Evolutionary conservation across 495 filamentous ascomycete species (phyloP), one percentile per base, ranked within the genome.

Genomic region (Aspergillus kassunensis): DNA sequence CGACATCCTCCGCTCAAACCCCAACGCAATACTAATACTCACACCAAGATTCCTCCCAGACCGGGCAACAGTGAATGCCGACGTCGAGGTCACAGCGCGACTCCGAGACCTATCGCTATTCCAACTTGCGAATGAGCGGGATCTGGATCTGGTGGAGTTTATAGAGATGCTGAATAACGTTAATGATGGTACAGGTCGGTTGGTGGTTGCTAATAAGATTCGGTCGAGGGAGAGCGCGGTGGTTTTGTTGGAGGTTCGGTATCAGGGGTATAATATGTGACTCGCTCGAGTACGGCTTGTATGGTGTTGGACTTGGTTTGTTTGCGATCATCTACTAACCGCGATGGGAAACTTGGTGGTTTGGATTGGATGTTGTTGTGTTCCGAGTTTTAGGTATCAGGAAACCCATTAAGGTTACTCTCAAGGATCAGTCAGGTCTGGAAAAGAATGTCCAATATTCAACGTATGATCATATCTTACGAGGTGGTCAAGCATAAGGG

Each of bases 151-250:
- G 12, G 11, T 4, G 18, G 61, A 64, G 47, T 6, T 63, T 12
- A 24, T 61, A 2, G 54, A 56, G 18, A 34, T 71, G 31, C 7
- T 71, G 8, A 55, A 56, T 40, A 53, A 49, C 6, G 61, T 63
- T 4, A 20, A 44, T 9, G 65, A 71, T 52, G 51, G 49, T 44
- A 45, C 27, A 29, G 68, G 67, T 2, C 30, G 57, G 48, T 51
- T 71, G 25, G 61, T 60, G 6, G 21, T 71, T 37, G 58, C 64
- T 5, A 70, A 66, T 31, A 62, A 71, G 54, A 54, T 66, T 30
- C 35, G 44, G 13, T 58, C 51, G 8, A 34, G 27, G 12, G 36
- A 54, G 6, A 48, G 29, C 24, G 23, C 15, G 15, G 53, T 30
- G 9, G 45, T 64, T n/a, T 59, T 55, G 10, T 49, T 66, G 36